Evolutionary conservation across 495 filamentous ascomycete genomes (phyloP), one percentile per base, ranked within the genome.

Genomic region (Talaromyces trachyspermus): DNA sequence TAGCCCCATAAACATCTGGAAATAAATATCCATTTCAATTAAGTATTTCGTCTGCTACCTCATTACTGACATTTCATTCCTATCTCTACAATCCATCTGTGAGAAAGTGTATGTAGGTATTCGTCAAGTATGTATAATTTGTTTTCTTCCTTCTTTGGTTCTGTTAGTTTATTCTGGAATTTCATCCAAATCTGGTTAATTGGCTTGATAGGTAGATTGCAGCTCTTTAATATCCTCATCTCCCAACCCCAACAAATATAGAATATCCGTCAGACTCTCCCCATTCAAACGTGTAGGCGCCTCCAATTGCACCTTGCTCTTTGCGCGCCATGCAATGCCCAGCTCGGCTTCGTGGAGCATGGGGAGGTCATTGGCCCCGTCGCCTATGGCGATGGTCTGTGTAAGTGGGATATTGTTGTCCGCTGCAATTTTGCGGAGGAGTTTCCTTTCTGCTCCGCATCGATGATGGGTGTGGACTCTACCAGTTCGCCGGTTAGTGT

Each of bases 311-410:
- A 98, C 92, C 53, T 78, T 80, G 43, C 84, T 84, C 71, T 98
- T 98, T 19, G 92, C 92, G 62, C 89, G 86, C 78, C 89, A 95
- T 11, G 92, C 92, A 30, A 97, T 81, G 4, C 92, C 92, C 47
- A 96, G 64, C 4, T 91, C 92, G 14, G 92, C 91, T 40, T 80
- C 80, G 22, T 77, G 74, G 67, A 98, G 86, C 92, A 98, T 98
- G 33, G 85, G 73, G 29, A 98, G 70, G 57, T 98, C 92, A 56
- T 98, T 98, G 30, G 92, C 90, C 19, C 92, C 92, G 57, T 98
- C 92, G 10, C 92, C 92, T 1, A 96, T 83, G 8, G 88, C 86
- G 22, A 96, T 67, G 10, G 86, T 83, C 64, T 94, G 84, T n/a
- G 81, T 71, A 12, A 90, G 63, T 1, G 78, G 58, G 36, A 95